Percentiles rank a stretch among this genome's conserved stretches.
Evolutionary conservation across 176 grass and related monocot genomes (phyloP).

Genomic region (Phyllostachys edulis): DNA sequence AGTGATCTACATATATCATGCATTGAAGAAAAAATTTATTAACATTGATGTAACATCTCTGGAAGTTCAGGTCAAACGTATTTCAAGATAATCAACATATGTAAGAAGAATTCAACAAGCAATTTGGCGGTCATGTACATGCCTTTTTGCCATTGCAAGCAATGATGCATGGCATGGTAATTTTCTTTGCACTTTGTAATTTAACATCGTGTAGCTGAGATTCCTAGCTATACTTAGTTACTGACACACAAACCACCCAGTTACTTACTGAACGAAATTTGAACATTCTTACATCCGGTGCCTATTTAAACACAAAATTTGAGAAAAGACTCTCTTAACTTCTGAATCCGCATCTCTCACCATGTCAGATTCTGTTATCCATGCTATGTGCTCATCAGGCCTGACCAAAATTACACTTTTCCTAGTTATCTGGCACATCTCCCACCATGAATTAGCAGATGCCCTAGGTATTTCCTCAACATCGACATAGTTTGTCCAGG

Average conservation of each 20-base stretch:
- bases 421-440: constrained; percentile 55
- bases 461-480: constrained; percentile 52
- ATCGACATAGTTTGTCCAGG: constrained; percentile 66
- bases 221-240: not conserved
- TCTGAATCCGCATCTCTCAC: constrained; percentile 40
- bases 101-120: constrained; percentile 4
- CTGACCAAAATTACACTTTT: constrained; percentile 69
- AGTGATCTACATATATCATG: not conserved
- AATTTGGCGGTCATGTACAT: not conserved
- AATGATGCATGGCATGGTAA: not conserved
- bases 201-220: not conserved
- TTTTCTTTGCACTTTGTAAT: not conserved
- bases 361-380: constrained; percentile 51
- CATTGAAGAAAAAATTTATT: not conserved
- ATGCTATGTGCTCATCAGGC: constrained; percentile 93
- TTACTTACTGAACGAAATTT: not conserved
- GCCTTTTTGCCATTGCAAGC: not conserved
- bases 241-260: not conserved
- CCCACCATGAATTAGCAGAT: constrained; percentile 69
- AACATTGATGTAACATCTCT: not conserved
- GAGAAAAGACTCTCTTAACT: constrained; percentile 52
- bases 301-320: constrained; percentile 41
- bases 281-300: constrained; percentile 6
- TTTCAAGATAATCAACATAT: not conserved
- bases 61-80: not conserved